phyloP scores from a whole-genome alignment of 805 yeast genomes.

The Lipomyces yamanashiensis region DNA sequence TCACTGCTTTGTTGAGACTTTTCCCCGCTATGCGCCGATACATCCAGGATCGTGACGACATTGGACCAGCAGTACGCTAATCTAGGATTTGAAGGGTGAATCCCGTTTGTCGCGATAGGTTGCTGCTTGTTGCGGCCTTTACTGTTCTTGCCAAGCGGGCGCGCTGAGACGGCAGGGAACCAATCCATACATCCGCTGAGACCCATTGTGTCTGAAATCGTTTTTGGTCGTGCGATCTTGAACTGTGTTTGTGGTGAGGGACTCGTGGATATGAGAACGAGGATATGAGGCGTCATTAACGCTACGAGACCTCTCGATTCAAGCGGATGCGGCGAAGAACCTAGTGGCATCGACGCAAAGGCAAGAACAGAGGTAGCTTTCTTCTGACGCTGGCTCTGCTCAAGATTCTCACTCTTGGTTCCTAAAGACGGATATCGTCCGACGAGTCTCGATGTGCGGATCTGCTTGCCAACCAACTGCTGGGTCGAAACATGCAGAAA shows the following conservation, averaged over 20 bases:
- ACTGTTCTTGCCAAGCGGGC: not conserved
- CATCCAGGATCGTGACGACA: slow-evolving; percentile 59
- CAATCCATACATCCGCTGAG: slow-evolving; percentile 58
- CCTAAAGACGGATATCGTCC: slow-evolving; percentile 53
- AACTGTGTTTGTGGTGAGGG: slow-evolving; percentile 60
- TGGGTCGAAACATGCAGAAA: slow-evolving; percentile 68
- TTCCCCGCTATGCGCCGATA: slow-evolving; percentile 38
- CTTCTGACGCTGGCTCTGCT: slow-evolving; percentile 15
- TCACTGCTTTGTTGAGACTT: not conserved
- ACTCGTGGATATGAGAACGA: slow-evolving; percentile 60
- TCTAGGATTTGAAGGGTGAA: slow-evolving; percentile 48
- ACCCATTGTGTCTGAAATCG: slow-evolving; percentile 40
- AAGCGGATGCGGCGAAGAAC: slow-evolving; percentile 57
- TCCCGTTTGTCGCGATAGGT: slow-evolving; percentile 2
- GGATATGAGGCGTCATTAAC: slow-evolving; percentile 55
- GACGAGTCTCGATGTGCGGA: slow-evolving; percentile 55
- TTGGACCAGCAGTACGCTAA: slow-evolving; percentile 76
- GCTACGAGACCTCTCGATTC: slow-evolving; percentile 67
- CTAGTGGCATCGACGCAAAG: slow-evolving; percentile 62
- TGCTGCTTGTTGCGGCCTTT: not conserved
- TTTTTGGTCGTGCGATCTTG: slow-evolving; percentile 56
- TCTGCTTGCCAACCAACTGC: slow-evolving; percentile 57
- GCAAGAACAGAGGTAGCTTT: slow-evolving; percentile 48
- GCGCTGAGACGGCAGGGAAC: slow-evolving; percentile 58
- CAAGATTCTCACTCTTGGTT: slow-evolving; percentile 30